Evolutionary conservation across 192 early-diverging fungal genomes (phyloP), one percentile per base, ranked within the genome.

Genomic region (Entomortierella chlamydospora): DNA sequence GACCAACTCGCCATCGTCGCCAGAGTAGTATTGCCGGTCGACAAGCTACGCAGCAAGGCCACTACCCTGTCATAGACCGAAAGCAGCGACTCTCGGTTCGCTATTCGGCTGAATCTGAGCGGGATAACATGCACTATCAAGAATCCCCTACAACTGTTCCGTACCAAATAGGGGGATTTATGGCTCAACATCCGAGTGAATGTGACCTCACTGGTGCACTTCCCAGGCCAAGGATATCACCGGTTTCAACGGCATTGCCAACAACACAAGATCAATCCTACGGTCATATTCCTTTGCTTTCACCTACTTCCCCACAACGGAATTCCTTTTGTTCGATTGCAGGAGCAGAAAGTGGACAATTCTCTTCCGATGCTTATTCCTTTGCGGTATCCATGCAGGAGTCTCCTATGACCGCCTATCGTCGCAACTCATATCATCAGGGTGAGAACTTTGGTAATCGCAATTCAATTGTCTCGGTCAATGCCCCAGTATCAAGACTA

Each of bases 21-120:
- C 72, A 68, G 51, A 61, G 72, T 31, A 67, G 58, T 33, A 30
- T 74, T 56, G 64, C 41, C 9, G 57, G 64, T 8, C 72, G 72
- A 10, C 72, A 66, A 26, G 72, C 52, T 3, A 74, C 64, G 26
- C 72, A 74, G 25, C 64, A 67, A 43, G 61, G 69, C 6, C 39
- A 62, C 29, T 64, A 64, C 47, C 61, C 61, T 15, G 49, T 20
- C 10, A n/a, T 58, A 6, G 69, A 71, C 5, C 23, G 57, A 12
- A 73, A 60, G 37, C 71, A 65, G 26, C 61, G 71, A n/a, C 25
- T 49, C 17, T 50, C 71, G 7, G 29, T 58, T 15, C 43, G 56
- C 0, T 54, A 69, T 29, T 59, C 67, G 8, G 1, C 29, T 34
- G 57, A 33, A 30, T 34, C 47, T 12, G 67, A 70, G 33, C 64